phyloP scores from a whole-genome alignment of 2,329 filamentous ascomycete species.

The Colletotrichum chrysophilum region DNA sequence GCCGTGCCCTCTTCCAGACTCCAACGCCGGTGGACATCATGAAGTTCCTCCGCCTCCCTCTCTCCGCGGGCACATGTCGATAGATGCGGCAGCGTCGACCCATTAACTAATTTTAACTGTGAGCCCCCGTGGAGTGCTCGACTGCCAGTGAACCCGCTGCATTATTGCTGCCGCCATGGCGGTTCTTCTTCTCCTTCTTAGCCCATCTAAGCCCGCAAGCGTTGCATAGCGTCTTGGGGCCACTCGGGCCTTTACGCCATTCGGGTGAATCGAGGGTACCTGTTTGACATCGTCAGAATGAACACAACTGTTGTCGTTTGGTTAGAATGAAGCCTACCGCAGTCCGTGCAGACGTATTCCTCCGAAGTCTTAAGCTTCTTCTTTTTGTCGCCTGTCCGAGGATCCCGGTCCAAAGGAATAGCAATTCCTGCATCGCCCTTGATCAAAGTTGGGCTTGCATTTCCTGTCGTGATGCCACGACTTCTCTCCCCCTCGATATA shows the following conservation, averaged over 20 bases:
- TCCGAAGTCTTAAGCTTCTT: constrained; percentile 84
- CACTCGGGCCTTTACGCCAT: constrained; percentile 91
- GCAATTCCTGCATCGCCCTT: constrained; percentile 87
- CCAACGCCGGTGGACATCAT: background rate
- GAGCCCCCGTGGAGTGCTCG: constrained; percentile 1
- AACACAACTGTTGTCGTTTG: background rate
- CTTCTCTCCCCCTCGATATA: constrained; percentile 91
- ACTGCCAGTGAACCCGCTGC: constrained; percentile 8
- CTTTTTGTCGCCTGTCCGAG: constrained; percentile 77
- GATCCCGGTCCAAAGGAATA: constrained; percentile 80
- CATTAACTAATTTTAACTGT: background rate
- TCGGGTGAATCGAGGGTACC: constrained; percentile 90
- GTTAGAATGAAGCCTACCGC: constrained; percentile 63
- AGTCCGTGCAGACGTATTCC: constrained; percentile 96
- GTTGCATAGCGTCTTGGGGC: constrained; percentile 94
- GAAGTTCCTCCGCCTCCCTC: background rate
- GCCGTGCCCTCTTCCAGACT: constrained; percentile 9
- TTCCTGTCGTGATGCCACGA: constrained; percentile 85
- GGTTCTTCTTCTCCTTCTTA: constrained; percentile 81
- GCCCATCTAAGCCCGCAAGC: constrained; percentile 83
- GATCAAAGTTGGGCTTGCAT: constrained; percentile 79
- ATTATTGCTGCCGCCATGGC: constrained; percentile 19
- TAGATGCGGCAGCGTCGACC: background rate
- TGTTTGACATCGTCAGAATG: constrained; percentile 31
- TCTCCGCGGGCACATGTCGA: background rate